A percentile compares a stretch with the other conserved stretches of the same genome.
These are phyloP conservation scores for Peniophora sp. DNA, from an alignment of 1,284 basidiomycete genomes.

Conservation along the genomic window DNA sequence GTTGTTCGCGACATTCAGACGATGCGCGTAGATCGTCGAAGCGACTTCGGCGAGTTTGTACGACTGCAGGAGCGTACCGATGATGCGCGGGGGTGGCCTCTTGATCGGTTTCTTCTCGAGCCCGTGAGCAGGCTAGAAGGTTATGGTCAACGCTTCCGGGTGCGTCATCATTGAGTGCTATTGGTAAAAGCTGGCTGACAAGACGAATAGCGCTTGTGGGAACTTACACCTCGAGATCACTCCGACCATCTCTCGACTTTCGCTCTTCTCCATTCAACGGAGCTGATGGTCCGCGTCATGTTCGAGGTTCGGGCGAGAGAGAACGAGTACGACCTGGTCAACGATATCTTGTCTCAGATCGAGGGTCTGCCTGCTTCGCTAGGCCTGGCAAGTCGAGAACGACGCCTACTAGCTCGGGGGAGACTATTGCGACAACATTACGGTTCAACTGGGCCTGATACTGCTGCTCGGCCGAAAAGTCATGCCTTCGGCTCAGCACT, in stretches of 20 bases:
- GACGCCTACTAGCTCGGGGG: constrained; percentile 68
- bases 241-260: constrained; percentile 61
- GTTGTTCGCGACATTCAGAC: constrained; percentile 48
- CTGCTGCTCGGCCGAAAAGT: not conserved
- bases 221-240: constrained; percentile 62
- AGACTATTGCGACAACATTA: constrained; percentile 14
- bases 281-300: constrained; percentile 65
- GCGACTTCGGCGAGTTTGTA: constrained; percentile 81
- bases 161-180: constrained; percentile 28
- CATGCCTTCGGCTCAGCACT: not conserved
- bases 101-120: constrained; percentile 65
- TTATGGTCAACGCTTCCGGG: constrained; percentile 71
- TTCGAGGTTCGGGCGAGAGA: constrained; percentile 79
- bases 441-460: not conserved
- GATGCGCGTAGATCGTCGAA: constrained; percentile 42
- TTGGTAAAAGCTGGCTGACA: not conserved
- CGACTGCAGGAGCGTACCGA: constrained; percentile 55
- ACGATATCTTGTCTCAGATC: constrained; percentile 52
- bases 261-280: constrained; percentile 58
- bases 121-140: constrained; percentile 68
- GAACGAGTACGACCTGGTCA: constrained; percentile 72
- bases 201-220: constrained; percentile 45
- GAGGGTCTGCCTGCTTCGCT: constrained; percentile 45
- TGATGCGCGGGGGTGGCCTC: constrained; percentile 50
- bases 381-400: constrained; percentile 58